phyloP scores from a whole-genome alignment of 495 filamentous ascomycete species.

The Aspergillus sclerotioniger region DNA sequence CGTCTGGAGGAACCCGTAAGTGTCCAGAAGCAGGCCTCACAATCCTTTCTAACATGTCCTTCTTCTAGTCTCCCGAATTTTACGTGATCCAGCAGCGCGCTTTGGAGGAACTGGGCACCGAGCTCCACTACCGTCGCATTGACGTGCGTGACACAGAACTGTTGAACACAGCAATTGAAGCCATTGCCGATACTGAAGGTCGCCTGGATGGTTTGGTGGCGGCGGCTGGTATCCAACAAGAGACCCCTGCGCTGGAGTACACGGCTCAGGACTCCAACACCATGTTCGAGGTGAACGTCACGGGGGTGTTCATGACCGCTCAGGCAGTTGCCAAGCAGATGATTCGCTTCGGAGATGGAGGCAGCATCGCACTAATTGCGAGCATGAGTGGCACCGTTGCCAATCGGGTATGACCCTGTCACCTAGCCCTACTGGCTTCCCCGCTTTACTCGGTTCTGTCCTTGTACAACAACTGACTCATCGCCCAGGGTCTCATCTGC shows the following conservation, averaged over 20 bases:
- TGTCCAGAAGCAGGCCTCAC: not conserved
- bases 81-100: conserved; percentile 62
- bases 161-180: conserved; percentile 63
- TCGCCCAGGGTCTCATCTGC: conserved; percentile 60
- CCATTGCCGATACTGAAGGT: conserved; percentile 68
- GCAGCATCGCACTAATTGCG: conserved; percentile 72
- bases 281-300: conserved; percentile 76
- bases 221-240: conserved; percentile 71
- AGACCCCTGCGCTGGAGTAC: conserved; percentile 69
- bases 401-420: conserved; percentile 51
- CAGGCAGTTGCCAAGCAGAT: conserved; percentile 72
- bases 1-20: conserved; percentile 46
- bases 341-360: conserved; percentile 67
- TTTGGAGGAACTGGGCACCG: conserved; percentile 61
- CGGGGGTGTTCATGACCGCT: conserved; percentile 73
- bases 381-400: conserved; percentile 73
- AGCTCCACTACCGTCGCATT: conserved; percentile 74
- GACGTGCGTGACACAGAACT: conserved; percentile 76
- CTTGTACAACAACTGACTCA: conserved; percentile 1
- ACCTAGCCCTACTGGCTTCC: conserved; percentile 9
- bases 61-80: conserved; percentile 56
- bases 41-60: conserved; percentile 5
- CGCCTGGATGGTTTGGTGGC: conserved; percentile 76
- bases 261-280: conserved; percentile 61
- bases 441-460: conserved; percentile 4